phyloP scores from a whole-genome alignment of 495 filamentous ascomycete genomes.

The Xylaria bambusicola region DNA sequence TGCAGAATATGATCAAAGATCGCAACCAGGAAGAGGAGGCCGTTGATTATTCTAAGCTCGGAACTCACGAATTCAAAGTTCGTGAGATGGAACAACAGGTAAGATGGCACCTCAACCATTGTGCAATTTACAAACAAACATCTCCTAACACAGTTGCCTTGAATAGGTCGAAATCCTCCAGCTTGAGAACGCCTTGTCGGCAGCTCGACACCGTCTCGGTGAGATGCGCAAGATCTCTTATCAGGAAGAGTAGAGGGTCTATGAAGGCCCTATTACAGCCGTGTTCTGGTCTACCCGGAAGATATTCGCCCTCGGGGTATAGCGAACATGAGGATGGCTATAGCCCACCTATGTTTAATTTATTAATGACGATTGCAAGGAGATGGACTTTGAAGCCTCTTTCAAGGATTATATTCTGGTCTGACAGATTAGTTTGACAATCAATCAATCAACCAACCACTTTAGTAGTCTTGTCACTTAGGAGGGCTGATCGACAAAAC shows the following conservation, averaged over 20 bases:
- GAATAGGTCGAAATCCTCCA: conserved; percentile 92
- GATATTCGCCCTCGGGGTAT: too few relatives aligned
- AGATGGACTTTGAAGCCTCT: neutral
- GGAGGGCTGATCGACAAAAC: neutral
- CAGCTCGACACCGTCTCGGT: conserved; percentile 79
- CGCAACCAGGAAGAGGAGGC: conserved; percentile 78
- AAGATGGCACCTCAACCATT: conserved; percentile 28
- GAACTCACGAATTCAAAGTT: conserved; percentile 95
- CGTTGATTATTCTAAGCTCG: conserved; percentile 86
- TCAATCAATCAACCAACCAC: too few relatives aligned
- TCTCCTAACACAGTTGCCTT: conserved; percentile 21
- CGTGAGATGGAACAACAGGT: conserved; percentile 99
- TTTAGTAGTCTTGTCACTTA: too few relatives aligned
- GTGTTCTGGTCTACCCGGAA: too few relatives aligned
- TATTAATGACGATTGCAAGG: neutral
- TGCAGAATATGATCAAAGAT: conserved; percentile 89
- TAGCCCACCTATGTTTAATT: neutral
- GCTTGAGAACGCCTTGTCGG: conserved; percentile 83
- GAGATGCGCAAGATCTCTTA: conserved; percentile 99
- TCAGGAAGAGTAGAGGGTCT: conserved; percentile 71
- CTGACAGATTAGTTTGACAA: neutral
- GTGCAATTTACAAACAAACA: neutral
- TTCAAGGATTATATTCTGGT: neutral
- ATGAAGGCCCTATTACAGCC: too few relatives aligned
- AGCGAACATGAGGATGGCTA: neutral